Evolutionary conservation across 1,284 basidiomycete genomes (phyloP).

Genomic region (Sanghuangporus baumii): DNA sequence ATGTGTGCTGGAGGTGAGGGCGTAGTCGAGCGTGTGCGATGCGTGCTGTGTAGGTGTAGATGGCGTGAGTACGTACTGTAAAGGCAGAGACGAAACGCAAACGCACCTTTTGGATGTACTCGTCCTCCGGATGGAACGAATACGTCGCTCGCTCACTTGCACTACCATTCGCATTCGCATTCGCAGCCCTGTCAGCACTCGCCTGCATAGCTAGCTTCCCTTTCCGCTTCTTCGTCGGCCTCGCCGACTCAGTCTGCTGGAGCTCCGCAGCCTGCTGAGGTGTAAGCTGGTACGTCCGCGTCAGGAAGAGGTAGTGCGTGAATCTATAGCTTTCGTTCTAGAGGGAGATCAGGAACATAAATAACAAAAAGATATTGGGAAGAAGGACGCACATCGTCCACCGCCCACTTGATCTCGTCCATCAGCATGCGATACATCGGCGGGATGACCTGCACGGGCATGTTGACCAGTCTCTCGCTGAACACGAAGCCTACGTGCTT

Average conservation of each 20-base stretch:
- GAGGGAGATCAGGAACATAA: neutral
- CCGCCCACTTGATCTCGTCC: constrained; percentile 71
- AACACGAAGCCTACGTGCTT: constrained; percentile 75
- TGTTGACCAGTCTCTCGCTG: constrained; percentile 85
- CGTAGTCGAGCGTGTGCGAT: constrained; percentile 56
- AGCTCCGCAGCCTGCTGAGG: constrained; percentile 52
- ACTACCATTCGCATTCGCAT: neutral
- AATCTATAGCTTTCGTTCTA: constrained; percentile 69
- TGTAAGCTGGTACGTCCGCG: constrained; percentile 66
- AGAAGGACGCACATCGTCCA: constrained; percentile 45
- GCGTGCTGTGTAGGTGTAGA: constrained; percentile 45
- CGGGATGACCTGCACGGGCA: constrained; percentile 86
- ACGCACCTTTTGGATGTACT: constrained; percentile 61
- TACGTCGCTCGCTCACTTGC: constrained; percentile 31
- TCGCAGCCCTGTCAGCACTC: constrained; percentile 32
- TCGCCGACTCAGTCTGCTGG: constrained; percentile 20
- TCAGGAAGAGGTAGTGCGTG: constrained; percentile 67
- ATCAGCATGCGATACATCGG: constrained; percentile 86
- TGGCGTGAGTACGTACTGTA: neutral
- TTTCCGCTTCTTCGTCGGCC: constrained; percentile 35
- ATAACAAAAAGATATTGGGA: neutral
- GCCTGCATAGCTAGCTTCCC: constrained; percentile 21
- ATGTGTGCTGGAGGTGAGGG: constrained; percentile 45
- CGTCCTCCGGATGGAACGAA: constrained; percentile 85
- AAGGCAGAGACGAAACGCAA: neutral